phyloP scores from a whole-genome alignment of 495 filamentous ascomycete genomes.

The Aspergillus sclerotiicarbonarius region DNA sequence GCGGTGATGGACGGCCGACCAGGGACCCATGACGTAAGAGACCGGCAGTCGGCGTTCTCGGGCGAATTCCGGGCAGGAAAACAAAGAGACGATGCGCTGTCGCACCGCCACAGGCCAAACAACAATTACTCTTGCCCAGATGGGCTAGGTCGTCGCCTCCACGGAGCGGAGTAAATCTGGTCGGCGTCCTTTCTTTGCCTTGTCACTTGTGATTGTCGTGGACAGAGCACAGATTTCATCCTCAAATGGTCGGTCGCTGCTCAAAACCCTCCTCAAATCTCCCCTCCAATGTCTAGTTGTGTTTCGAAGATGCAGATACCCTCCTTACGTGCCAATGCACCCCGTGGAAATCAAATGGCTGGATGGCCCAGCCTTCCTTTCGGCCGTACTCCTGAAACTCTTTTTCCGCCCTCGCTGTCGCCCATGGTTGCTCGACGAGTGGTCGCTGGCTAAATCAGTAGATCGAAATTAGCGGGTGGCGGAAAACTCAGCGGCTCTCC shows the following conservation, averaged over 20 bases:
- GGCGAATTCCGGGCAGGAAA: not conserved
- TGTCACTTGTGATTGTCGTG: not conserved
- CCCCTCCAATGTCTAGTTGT: not conserved
- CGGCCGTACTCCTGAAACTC: not conserved
- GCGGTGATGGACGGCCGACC: not conserved
- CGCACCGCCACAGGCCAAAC: conserved; percentile 2
- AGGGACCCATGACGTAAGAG: not conserved
- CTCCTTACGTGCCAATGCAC: not conserved
- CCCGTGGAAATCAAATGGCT: not conserved
- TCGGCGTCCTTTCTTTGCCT: not conserved
- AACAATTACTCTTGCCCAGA: not conserved
- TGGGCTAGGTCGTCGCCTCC: not conserved
- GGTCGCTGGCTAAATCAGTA: not conserved
- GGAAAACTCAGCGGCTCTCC: conserved; percentile 13
- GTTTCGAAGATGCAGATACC: not conserved
- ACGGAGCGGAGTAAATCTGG: conserved; percentile 2
- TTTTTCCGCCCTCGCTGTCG: not conserved
- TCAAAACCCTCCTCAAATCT: not conserved
- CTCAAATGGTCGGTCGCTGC: not conserved
- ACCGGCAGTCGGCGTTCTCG: not conserved
- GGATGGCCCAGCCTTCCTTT: not conserved
- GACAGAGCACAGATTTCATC: not conserved
- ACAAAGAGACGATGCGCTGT: not conserved
- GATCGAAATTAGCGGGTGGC: conserved; percentile 11
- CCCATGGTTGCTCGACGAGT: conserved; percentile 4